Evolutionary conservation across 1,284 basidiomycete genomes (phyloP).

Genomic region (Golubevia pallescens): DNA sequence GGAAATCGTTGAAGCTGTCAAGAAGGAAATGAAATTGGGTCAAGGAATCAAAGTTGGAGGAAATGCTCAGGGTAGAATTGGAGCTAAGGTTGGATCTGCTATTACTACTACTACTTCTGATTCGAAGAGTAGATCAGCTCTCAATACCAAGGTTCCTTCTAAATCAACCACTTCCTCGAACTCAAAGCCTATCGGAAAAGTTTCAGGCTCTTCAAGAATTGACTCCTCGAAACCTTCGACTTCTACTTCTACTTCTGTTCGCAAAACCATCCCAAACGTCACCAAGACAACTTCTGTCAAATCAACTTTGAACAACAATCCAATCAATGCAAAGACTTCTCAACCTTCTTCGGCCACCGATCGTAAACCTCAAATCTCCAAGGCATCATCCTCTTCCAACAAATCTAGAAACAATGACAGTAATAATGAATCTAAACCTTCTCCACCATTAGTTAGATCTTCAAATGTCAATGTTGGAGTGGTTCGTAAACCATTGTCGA

Average conservation of each 20-base stretch:
- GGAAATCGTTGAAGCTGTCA: background rate
- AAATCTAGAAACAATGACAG: too few relatives aligned
- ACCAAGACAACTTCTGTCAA: background rate
- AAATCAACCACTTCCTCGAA: background rate
- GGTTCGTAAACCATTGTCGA: too few relatives aligned
- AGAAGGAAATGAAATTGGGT: background rate
- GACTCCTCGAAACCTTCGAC: background rate
- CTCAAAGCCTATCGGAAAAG: too few relatives aligned
- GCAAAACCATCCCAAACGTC: background rate
- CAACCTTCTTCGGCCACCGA: background rate
- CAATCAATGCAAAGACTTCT: background rate
- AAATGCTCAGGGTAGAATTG: background rate
- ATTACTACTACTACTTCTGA: background rate
- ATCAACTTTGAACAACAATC: background rate
- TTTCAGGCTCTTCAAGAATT: too few relatives aligned
- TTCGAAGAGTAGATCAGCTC: background rate
- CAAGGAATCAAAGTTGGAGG: background rate
- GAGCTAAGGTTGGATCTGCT: background rate
- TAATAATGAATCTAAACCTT: background rate
- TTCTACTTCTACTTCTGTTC: background rate
- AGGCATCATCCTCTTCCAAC: too few relatives aligned
- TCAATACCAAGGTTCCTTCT: background rate
- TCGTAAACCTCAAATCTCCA: background rate
- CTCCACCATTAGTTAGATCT: too few relatives aligned
- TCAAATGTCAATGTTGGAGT: too few relatives aligned